Evolutionary conservation across 805 yeast species (phyloP).

Genomic region (Suhomyces pyralidae): DNA sequence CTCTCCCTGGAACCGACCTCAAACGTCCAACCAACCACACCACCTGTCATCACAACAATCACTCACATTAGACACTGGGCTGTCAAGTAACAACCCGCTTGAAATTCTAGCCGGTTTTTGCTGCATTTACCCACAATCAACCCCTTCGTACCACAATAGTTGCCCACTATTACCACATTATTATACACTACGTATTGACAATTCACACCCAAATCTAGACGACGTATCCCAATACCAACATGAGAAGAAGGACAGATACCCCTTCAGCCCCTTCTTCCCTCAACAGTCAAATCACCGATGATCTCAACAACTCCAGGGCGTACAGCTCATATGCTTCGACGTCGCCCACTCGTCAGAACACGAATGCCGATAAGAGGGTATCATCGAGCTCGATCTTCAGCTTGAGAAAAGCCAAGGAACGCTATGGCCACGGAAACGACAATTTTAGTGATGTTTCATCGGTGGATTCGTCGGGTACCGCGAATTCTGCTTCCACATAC

Average conservation of each 20-base stretch:
- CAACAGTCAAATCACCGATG: conserved; percentile 17
- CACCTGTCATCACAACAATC: neutral
- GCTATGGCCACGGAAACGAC: conserved; percentile 14
- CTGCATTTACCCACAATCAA: neutral
- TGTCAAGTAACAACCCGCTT: neutral
- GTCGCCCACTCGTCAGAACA: conserved; percentile 3
- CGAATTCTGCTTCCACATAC: conserved; percentile 2
- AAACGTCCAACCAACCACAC: neutral
- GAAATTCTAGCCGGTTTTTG: neutral
- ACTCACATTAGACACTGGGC: neutral
- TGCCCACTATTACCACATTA: neutral
- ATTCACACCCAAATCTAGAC: neutral
- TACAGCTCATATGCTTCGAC: conserved; percentile 16
- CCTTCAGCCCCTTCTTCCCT: conserved; percentile 3
- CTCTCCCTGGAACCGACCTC: neutral
- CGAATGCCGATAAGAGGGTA: conserved; percentile 19
- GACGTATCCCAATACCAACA: neutral
- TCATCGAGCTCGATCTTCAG: conserved; percentile 38
- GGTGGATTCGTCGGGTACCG: conserved; percentile 24
- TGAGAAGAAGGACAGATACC: conserved; percentile 8
- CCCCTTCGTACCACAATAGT: neutral
- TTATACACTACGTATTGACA: neutral
- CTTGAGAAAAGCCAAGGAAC: conserved; percentile 26
- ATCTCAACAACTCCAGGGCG: conserved; percentile 27
- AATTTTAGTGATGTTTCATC: conserved; percentile 29